Percentiles rank a stretch among this genome's conserved stretches.
Conservation (phyloP, 164 flowering plant species). For the Amborella trichopoda region DNA sequence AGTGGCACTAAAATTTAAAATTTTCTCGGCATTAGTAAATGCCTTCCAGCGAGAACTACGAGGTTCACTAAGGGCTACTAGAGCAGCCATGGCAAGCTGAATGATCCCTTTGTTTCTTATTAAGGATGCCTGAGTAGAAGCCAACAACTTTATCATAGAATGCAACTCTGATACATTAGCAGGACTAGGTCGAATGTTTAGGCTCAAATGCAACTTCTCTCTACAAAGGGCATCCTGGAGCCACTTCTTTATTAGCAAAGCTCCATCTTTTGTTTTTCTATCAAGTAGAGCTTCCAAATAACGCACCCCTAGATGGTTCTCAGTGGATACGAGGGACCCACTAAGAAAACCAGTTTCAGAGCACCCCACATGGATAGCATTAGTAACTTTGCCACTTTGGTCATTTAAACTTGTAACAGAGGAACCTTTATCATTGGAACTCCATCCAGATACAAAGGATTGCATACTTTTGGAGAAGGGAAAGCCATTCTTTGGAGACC, state of each 20-base stretch:
- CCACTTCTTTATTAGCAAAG: conserved; percentile 73
- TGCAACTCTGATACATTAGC: conserved; percentile 49
- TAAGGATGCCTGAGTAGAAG: conserved; percentile 48
- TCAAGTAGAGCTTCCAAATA: conserved; percentile 73
- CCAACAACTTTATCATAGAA: conserved; percentile 48
- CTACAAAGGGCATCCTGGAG: conserved; percentile 62
- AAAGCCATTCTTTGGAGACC: conserved; percentile 13
- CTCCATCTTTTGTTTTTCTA: conserved; percentile 77
- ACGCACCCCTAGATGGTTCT: conserved; percentile 61
- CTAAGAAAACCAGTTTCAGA: conserved; percentile 24
- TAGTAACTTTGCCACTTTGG: conserved; percentile 14
- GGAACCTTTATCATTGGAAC: conserved; percentile 20
- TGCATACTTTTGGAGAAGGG: conserved; percentile 28
- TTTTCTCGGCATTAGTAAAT: conserved; percentile 79
- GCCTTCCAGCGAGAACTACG: conserved; percentile 70
- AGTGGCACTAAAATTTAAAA: conserved; percentile 60
- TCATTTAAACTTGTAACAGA: conserved; percentile 19
- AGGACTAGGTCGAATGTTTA: conserved; percentile 50
- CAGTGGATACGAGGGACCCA: conserved; percentile 71
- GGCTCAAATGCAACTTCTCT: conserved; percentile 40
- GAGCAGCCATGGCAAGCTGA: conserved; percentile 65
- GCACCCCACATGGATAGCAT: conserved; percentile 11
- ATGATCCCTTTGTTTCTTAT: conserved; percentile 76
- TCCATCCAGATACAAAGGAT: conserved; percentile 70
- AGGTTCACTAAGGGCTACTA: conserved; percentile 53